Conservation (phyloP, 1,284 basidiomycete species). For the Malassezia psittaci region DNA sequence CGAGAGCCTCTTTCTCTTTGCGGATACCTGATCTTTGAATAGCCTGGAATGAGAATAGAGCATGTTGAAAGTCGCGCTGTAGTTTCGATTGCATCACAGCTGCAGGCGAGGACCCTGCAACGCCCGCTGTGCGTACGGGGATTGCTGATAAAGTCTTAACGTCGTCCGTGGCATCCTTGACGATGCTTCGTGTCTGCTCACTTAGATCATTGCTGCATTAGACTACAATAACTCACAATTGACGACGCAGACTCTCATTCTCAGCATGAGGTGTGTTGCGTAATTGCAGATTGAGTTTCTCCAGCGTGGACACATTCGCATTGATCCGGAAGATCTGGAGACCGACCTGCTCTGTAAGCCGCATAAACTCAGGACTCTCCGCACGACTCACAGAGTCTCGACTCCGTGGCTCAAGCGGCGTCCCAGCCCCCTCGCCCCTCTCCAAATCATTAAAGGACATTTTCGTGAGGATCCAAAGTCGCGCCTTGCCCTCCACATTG, state of each 20-base stretch:
- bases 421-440: conserved; percentile 21
- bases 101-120: conserved; percentile 17
- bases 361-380: conserved; percentile 54
- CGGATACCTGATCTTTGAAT: conserved; percentile 44
- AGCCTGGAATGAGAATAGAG: conserved; percentile 73
- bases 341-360: conserved; percentile 72
- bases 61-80: conserved; percentile 80
- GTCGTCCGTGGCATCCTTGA: conserved; percentile 83
- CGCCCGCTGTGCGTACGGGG: conserved; percentile 9
- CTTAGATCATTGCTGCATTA: conserved; percentile 59
- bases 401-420: conserved; percentile 25
- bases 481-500: neutral
- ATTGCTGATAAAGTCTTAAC: conserved; percentile 58
- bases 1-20: conserved; percentile 78
- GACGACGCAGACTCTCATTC: conserved; percentile 1
- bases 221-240: conserved; percentile 3
- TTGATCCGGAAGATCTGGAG: conserved; percentile 98
- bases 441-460: conserved; percentile 54
- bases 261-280: conserved; percentile 53
- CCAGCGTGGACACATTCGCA: conserved; percentile 85
- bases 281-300: conserved; percentile 76
- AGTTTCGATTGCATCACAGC: conserved; percentile 65
- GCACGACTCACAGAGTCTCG: conserved; percentile 9
- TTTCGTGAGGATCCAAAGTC: neutral
- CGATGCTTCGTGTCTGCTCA: conserved; percentile 83